Conservation (phyloP, 768 basidiomycete species). For the Mycena filopes region DNA sequence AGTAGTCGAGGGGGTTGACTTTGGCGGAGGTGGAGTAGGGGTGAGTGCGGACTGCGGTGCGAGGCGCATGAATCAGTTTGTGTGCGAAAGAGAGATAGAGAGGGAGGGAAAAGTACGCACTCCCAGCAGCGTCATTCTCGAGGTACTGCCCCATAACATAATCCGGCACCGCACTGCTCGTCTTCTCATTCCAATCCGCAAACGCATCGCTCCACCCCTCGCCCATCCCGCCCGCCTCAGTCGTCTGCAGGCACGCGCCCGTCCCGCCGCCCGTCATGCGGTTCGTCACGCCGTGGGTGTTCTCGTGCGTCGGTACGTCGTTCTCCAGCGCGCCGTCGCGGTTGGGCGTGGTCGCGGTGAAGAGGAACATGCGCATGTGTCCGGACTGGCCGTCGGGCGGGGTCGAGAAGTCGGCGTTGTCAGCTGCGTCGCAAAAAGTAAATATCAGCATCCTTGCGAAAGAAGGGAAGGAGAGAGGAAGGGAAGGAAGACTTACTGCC, state of each 20-base stretch:
- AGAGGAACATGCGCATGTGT: slow-evolving; percentile 29
- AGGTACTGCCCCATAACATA: slow-evolving; percentile 51
- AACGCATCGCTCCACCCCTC: slow-evolving; percentile 75
- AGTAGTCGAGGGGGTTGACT: slow-evolving; percentile 46
- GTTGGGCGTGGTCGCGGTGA: slow-evolving; percentile 14
- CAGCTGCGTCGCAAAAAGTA: no score
- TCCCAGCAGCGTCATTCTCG: slow-evolving; percentile 51
- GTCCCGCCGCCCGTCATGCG: slow-evolving; percentile 60
- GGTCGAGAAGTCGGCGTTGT: slow-evolving; percentile 58
- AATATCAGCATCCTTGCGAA: no score
- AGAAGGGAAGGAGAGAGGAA: no score
- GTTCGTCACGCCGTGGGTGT: slow-evolving; percentile 54
- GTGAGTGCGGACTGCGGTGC: slow-evolving; percentile 55
- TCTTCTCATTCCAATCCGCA: slow-evolving; percentile 49
- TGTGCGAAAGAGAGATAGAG: no score
- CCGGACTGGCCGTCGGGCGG: slow-evolving; percentile 51
- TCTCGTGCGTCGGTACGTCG: slow-evolving; percentile 50
- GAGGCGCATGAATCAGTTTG: no score
- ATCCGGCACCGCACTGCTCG: slow-evolving; percentile 39
- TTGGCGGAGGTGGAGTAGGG: slow-evolving; percentile 54
- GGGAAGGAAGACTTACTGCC: slow-evolving; percentile 39
- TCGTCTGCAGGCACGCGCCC: slow-evolving; percentile 69
- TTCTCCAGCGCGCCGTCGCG: slow-evolving; percentile 30
- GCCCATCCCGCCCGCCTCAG: slow-evolving; percentile 74
- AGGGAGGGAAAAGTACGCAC: no score